Conservation (phyloP, 306 rosid species). For the Bauhinia variegata region DNA sequence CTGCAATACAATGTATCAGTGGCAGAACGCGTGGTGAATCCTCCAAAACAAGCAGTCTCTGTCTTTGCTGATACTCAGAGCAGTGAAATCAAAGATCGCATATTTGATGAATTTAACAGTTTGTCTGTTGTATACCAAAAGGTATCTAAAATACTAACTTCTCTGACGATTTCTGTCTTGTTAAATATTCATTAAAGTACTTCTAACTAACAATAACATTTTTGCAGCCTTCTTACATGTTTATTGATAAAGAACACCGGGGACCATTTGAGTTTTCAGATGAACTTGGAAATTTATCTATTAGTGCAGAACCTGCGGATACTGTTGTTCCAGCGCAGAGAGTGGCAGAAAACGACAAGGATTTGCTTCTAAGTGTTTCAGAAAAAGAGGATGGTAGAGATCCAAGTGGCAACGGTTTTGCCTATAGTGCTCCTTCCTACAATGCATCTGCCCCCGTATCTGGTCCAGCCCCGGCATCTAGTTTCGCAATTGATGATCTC, state of each 20-base stretch:
- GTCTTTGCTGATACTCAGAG: conserved; percentile 98
- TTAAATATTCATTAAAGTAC: background rate
- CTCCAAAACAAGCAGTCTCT: conserved; percentile 99
- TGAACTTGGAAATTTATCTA: conserved; percentile 80
- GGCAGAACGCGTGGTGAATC: conserved; percentile 90
- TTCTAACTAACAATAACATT: conserved; percentile 30
- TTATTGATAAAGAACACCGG: conserved; percentile 92
- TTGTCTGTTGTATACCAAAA: conserved; percentile 92
- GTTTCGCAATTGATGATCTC: conserved; percentile 82
- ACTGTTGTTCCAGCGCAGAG: conserved; percentile 80
- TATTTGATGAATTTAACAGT: conserved; percentile 96
- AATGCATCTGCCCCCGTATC: conserved; percentile 59
- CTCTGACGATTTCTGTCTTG: background rate
- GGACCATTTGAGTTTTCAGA: conserved; percentile 94
- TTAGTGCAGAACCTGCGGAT: conserved; percentile 67
- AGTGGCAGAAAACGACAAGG: conserved; percentile 95
- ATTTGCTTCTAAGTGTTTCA: conserved; percentile 82
- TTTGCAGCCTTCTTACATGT: conserved; percentile 99
- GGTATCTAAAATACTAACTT: conserved; percentile 48
- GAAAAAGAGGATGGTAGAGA: conserved; percentile 86
- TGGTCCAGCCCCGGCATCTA: conserved; percentile 58
- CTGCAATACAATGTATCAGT: conserved; percentile 72
- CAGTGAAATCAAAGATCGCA: conserved; percentile 97
- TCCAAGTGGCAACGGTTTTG: conserved; percentile 66
- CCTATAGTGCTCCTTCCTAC: conserved; percentile 82